phyloP scores from a whole-genome alignment of 1,139 yeast genomes.

The Citeromyces hawaiiensis region DNA sequence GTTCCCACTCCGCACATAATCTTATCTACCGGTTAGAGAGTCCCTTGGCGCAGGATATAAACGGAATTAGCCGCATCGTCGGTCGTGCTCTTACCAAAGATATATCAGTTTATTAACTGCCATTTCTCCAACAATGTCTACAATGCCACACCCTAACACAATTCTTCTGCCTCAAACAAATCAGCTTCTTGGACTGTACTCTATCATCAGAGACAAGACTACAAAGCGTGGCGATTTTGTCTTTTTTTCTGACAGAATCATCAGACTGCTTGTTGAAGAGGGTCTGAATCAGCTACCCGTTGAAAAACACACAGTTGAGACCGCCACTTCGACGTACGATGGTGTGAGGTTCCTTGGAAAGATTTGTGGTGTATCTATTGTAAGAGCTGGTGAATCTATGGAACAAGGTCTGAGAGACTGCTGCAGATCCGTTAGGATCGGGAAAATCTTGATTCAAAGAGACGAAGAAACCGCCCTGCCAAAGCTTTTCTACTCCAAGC shows the following conservation, averaged over 20 bases:
- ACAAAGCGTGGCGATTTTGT: constrained; percentile 88
- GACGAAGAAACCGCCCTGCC: constrained; percentile 87
- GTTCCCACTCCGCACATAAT: no score
- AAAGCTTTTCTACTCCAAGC: constrained; percentile 75
- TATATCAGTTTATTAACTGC: no score
- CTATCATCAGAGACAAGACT: constrained; percentile 71
- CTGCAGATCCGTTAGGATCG: constrained; percentile 90
- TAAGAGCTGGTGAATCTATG: constrained; percentile 97
- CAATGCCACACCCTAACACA: constrained; percentile 28
- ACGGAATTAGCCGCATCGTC: no score
- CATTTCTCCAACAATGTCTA: background rate
- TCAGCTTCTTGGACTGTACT: constrained; percentile 76
- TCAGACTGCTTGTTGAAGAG: constrained; percentile 84
- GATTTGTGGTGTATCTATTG: constrained; percentile 94
- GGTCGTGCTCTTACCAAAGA: no score
- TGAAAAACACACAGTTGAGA: constrained; percentile 45
- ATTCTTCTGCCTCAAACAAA: constrained; percentile 73
- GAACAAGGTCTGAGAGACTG: constrained; percentile 96
- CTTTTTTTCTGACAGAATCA: constrained; percentile 89
- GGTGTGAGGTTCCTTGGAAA: constrained; percentile 86
- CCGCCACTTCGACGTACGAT: constrained; percentile 62
- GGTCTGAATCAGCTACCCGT: constrained; percentile 91
- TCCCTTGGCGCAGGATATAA: no score
- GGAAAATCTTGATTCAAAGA: constrained; percentile 90
- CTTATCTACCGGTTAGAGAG: no score